Base-by-base conservation (phyloP, 805 yeast species). In the Hanseniaspora vineae region DNA sequence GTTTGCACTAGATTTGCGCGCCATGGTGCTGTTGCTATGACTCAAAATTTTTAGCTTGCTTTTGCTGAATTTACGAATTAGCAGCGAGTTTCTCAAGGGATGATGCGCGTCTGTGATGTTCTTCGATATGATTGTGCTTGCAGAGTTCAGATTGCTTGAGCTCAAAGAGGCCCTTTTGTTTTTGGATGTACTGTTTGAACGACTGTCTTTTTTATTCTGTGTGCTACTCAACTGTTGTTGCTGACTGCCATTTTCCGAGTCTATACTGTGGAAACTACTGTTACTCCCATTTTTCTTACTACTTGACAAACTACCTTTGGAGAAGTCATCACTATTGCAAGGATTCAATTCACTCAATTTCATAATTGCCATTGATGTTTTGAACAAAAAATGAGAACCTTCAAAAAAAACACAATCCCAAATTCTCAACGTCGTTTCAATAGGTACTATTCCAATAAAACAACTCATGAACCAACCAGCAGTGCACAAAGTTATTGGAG, bases 391-490 rank as follows among this genome's bases (percentile, higher is more conserved):
- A 57, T 85, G 85, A 1, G 95, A 81, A 31, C 87, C 96, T 61
- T 90, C 97, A 59, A 84, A 87, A 70, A 94, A 89, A 45, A 90
- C 66, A 52, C 94, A 85, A 64, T 92, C 98, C 97, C 98, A 90
- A 0, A 92, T 81, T 48, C 97, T 68, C 42, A 92, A 67, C 9
- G 87, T 82, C 0, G 94, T 77, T 58, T 92, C 97, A 19, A 87
- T 78, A 0, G 98, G 98, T 23, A 92, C 65, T 0, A 82, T 78
- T 0, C 95, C 96, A 35, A 92, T 87, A 65, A 84, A 92, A n/a
- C 86, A 76, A 56, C 96, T 84, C 97, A 92, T 90, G 60, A 92
- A 92, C 98, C 98, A 92, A 47, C 95, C 80, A 0, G 96, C 90
- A 0, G 97, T 92, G 54, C 95, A 92, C 43, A 92, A 71, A 1